These are phyloP conservation scores for Hymenoscyphus fructigenus DNA, from an alignment of 2,329 filamentous ascomycete genomes.

Conservation along the genomic window DNA sequence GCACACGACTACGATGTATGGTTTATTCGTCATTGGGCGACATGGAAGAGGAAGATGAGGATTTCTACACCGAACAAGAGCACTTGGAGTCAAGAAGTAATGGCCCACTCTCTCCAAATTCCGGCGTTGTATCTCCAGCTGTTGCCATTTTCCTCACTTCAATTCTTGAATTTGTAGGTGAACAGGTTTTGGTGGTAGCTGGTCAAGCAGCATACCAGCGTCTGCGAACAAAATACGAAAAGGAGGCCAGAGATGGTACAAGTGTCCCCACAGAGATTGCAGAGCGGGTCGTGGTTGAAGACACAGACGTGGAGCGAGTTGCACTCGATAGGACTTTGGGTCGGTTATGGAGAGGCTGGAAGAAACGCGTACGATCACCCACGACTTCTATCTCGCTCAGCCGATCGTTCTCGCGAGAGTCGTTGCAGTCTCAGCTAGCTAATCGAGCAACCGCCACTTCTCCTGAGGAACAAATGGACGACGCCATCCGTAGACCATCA, in stretches of 20 bases:
- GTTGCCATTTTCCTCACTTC: conserved; percentile 96
- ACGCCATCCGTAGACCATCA: conserved; percentile 20
- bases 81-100: conserved; percentile 60
- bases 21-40: conserved; percentile 96
- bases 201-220: conserved; percentile 79
- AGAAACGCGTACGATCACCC: conserved; percentile 73
- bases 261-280: conserved; percentile 48
- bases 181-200: conserved; percentile 84
- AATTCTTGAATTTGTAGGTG: conserved; percentile 89
- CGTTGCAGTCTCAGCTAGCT: conserved; percentile 36
- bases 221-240: conserved; percentile 57
- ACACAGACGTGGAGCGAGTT: conserved; percentile 88
- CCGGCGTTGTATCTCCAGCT: conserved; percentile 77
- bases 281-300: conserved; percentile 78
- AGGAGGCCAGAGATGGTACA: conserved; percentile 54
- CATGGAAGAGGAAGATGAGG: conserved; percentile 97
- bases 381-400: conserved; percentile 45
- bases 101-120: conserved; percentile 51
- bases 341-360: conserved; percentile 91
- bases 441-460: conserved; percentile 43
- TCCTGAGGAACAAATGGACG: conserved; percentile 37
- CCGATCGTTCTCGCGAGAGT: conserved; percentile 51
- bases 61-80: conserved; percentile 80
- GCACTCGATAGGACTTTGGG: conserved; percentile 87
- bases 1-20: conserved; percentile 92